Evolutionary conservation across 305 asterid genomes (phyloP), one percentile per base, ranked within the genome.

Genomic region (Fraxinus sp.): DNA sequence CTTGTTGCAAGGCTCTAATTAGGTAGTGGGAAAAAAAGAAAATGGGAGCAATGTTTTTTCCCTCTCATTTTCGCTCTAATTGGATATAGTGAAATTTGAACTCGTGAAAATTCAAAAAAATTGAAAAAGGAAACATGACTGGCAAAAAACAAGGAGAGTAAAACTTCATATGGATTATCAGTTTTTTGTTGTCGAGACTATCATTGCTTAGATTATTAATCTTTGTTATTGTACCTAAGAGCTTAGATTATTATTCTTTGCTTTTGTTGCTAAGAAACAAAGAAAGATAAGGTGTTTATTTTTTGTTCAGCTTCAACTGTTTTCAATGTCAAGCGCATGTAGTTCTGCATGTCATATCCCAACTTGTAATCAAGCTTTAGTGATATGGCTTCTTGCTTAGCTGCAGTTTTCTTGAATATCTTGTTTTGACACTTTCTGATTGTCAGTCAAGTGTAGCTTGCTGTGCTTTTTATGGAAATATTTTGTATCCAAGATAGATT

Each of bases 31-130:
- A 1, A 22, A 22, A 59, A 55, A 71, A 71, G 75, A 70, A 70
- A 70, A 30, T 70, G 75, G 75, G 75, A 70, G 75, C 75, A 70
- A 70, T 70, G 35, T 70, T 70, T 70, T 70, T 70, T 30, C 39
- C 75, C 39, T 70, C 75, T 70, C 75, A 70, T 70, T 70, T 70
- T 70, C 75, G 39, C 74, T 28, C 41, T 26, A 68, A 68, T 68
- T 68, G 74, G 74, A 26, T 68, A 30, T 14, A 70, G 39, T 4
- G 41, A 30, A 30, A 30, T 62, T 24, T 62, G 16, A 62, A 70
- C 75, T 70, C 39, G 0, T 30, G 22, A 70, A 68, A 62, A 62
- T 22, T 59, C 28, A 22, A 62, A 62, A 62, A 22, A 22, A 24
- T 7, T 26, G 18, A 28, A 4, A 24, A 11, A 26, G 18, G 37